Base-by-base conservation (phyloP, 2,329 filamentous ascomycete genomes). In the Trichoderma gracile region DNA sequence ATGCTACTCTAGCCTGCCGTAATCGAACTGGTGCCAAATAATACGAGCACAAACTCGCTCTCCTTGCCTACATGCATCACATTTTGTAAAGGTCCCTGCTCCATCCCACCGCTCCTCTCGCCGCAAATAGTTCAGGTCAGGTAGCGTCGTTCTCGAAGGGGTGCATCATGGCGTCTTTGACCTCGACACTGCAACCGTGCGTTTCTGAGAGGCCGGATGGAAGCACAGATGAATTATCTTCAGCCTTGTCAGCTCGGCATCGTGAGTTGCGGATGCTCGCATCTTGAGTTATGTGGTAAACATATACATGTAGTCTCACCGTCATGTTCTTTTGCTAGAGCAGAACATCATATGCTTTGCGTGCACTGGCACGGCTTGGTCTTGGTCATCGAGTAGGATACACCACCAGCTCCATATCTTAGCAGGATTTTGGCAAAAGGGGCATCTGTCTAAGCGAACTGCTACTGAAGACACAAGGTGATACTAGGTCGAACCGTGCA, bases 1-100 rank as follows among this genome's bases (percentile, higher is more conserved):
- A 62, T 62, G 40, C 49, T 45, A 62, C 59, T 62, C 49, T 62
- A 46, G 49, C 45, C 59, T 62, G 40, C 40, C 59, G 59, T 62
- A 53, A 62, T 62, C 49, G 23, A 49, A 40, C 49, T 54, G 45
- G 49, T 54, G 59, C 49, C 33, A 38, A 30, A 30, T 45, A 45
- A 62, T 62, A 54, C 49, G 59, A 62, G 59, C 38, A 52, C 57
- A 27, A 17, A n/a, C 56, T 50, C 52, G 33, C 12, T 38, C 33
- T 38, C 33, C 33, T 38, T 38, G 33, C 12, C 12, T 14, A 14
- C 33, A 38, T 38, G 33, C 33, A n/a, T n/a, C 40, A 56, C n/a
- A 61, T 38, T 23, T 21, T 25, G 45, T 23, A 49, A 23, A 27
- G 27, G 21, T 30, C 12, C 45, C 8, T 33, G 25, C 49, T 52